These are phyloP conservation scores for Globisporangium orthogonon DNA, from an alignment of 352 stramenopile genomes.

Conservation along the genomic window DNA sequence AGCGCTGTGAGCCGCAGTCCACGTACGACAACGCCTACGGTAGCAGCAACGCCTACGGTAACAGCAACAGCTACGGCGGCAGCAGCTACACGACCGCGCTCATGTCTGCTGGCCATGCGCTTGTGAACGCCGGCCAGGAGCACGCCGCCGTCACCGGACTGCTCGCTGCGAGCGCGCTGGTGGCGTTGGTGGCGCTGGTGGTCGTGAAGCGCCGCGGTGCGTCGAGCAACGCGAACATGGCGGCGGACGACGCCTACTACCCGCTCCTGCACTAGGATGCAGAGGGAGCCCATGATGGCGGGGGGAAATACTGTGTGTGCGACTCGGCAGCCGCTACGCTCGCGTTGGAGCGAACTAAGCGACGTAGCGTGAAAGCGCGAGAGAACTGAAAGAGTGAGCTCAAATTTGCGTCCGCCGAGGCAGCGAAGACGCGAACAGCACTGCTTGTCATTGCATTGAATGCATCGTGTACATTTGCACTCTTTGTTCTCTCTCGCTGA, in stretches of 20 bases:
- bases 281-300: neutral
- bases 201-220: slow-evolving; percentile 33
- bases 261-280: slow-evolving; percentile 40
- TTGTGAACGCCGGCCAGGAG: slow-evolving; percentile 18
- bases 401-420: neutral
- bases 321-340: neutral
- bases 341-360: neutral
- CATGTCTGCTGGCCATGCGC: slow-evolving; percentile 16
- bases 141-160: slow-evolving; percentile 25
- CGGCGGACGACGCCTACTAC: slow-evolving; percentile 52
- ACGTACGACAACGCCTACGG: slow-evolving; percentile 14
- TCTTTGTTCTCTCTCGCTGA: too few relatives aligned
- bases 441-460: neutral
- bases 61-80: slow-evolving; percentile 12
- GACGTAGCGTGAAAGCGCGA: neutral
- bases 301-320: neutral
- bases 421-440: neutral
- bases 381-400: neutral
- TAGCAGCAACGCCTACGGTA: slow-evolving; percentile 17
- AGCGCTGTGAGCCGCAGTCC: slow-evolving; percentile 29
- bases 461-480: neutral
- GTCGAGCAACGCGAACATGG: slow-evolving; percentile 10
- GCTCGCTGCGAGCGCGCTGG: slow-evolving; percentile 28
- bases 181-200: slow-evolving; percentile 47
- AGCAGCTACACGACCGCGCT: slow-evolving; percentile 11